Base-by-base conservation (phyloP, 1,284 basidiomycete species). In the Amylostereum areolatum region DNA sequence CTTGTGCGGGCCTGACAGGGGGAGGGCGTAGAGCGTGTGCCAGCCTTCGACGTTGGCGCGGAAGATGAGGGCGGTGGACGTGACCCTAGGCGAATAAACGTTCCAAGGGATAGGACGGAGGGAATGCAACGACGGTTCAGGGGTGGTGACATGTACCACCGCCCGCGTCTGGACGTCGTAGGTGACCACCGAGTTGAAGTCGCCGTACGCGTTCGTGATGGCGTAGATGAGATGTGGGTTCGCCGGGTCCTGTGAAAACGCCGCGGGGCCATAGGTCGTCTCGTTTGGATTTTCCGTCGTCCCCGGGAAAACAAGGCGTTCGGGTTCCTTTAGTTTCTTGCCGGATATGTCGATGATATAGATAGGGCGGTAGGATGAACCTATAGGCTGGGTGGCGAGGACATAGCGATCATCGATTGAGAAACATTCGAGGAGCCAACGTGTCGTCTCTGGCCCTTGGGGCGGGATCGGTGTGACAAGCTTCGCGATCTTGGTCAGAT, bases 41-140 rank as follows among this genome's bases (percentile, higher is more conserved):
- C 69, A 69, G 7, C 69, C 67, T 27, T 71, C 67, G 29, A 68
- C 56, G 33, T 70, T 70, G 1, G 65, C 67, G 3, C 50, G 56
- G 27, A 69, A 66, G 47, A 66, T 57, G 8, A 69, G 51, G 18
- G 50, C 60, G 1, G 52, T 41, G 0, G 55, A 45, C 0, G 68
- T 66, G 46, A 66, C 55, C 2, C 48, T 37, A 10, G 66, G 61
- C 11, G 48, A 33, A 11, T 31, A 39, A 3, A 64, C 54, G 43
- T 62, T 61, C 65, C 68, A 66, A 2, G 57, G 40, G 36, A 69
- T 66, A 12, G 64, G 61, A 36, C 54, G 59, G 41, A 67, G 46
- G 18, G 67, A 61, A 37, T 56, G 54, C 25, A 69, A 48, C 3
- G 53, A 46, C 2, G 53, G 42, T 10, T 47, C 59, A 2, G 67